Evolutionary conservation across 495 filamentous ascomycete species (phyloP), one percentile per base, ranked within the genome.

Genomic region (Xylaria nigripes): DNA sequence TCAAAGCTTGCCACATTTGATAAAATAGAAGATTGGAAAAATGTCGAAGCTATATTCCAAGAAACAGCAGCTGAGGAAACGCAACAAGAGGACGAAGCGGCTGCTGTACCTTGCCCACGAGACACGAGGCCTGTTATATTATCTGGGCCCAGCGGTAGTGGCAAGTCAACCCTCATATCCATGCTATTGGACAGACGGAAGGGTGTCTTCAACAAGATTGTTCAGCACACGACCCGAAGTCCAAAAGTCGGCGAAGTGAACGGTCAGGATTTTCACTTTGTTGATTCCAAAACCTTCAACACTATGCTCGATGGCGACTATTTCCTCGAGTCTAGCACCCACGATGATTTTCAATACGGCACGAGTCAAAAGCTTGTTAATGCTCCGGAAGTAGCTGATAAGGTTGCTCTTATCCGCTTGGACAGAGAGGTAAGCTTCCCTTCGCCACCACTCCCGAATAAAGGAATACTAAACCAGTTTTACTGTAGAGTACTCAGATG

Each of bases 11-110:
- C 78, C 36, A 64, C 81, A 12, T 95, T 96, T 63, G 89, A 96
- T 64, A 88, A 87, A 65, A 83, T 95, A 16, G 90, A 94, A 16
- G 82, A 90, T 59, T 85, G 83, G 40, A 84, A 86, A 58, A 87
- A 86, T 34, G 71, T 80, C 42, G 72, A 78, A 46, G 59, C 63
- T 22, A 72, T 81, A 22, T 81, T 81, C 57, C 68, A 78, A 46
- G 70, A 77, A 21, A 48, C 55, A 18, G 65, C 63, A 19, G 50
- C 54, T 4, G 64, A 63, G 34, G 63, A 64, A 24, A 52, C 48
- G 3, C 54, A 50, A 4, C 58, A 58, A 19, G 58, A 36, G 8
- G 58, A 64, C n/a, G 70, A 68, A 13, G 44, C 40, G 9, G 58
- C 65, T 13, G 32, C 34, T 10, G 64, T 48, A 3, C 54, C 70